Percentiles rank a stretch among this genome's conserved stretches.
These are phyloP conservation scores for Lachnellula cervina DNA, from an alignment of 2,329 filamentous ascomycete species.

Conservation along the genomic window DNA sequence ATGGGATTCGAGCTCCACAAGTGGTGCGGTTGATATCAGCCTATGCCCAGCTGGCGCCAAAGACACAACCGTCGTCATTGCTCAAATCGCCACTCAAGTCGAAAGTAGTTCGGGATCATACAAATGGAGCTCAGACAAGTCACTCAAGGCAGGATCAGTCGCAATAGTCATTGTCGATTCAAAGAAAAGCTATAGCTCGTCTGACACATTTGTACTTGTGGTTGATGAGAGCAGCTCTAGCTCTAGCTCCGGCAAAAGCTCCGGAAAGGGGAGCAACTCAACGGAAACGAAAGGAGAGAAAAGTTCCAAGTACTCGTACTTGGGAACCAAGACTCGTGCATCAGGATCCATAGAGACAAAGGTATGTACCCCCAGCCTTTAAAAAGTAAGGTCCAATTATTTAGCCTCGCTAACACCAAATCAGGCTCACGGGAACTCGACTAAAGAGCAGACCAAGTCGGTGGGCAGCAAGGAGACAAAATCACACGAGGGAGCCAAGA, in stretches of 20 bases:
- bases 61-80: conserved; percentile 36
- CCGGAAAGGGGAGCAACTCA: not conserved
- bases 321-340: not conserved
- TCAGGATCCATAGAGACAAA: not conserved
- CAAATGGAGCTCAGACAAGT: conserved; percentile 15
- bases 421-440: not conserved
- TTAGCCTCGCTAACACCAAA: not conserved
- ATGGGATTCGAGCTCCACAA: conserved; percentile 16
- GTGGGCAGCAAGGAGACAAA: not conserved
- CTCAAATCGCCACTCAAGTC: conserved; percentile 44
- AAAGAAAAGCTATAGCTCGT: conserved; percentile 2
- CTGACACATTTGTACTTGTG: conserved; percentile 7
- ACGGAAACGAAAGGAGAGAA: not conserved
- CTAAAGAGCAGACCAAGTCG: not conserved
- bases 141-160: conserved; percentile 7
- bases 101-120: conserved; percentile 33
- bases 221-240: not conserved
- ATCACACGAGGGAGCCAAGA: not conserved
- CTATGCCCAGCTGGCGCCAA: conserved; percentile 14
- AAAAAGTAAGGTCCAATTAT: too few relatives aligned
- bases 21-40: conserved; percentile 10
- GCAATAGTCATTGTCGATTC: conserved; percentile 19
- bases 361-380: not conserved
- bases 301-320: not conserved
- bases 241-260: not conserved